A percentile compares a stretch with the other conserved stretches of the same genome.
Evolutionary conservation across 305 asterid genomes (phyloP).

Genomic region (Fraxinus paxiana): DNA sequence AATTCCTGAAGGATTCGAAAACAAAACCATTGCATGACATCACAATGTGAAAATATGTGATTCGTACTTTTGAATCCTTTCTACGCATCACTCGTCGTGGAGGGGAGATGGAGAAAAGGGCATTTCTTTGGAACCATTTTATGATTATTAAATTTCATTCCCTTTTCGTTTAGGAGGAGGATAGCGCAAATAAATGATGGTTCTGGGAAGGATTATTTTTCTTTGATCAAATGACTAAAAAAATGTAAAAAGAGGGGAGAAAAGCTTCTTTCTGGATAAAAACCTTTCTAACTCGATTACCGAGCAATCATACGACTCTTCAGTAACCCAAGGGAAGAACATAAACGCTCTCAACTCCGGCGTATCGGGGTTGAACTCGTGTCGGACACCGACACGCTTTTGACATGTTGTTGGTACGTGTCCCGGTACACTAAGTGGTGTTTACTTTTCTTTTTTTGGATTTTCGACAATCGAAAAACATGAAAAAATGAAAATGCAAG

Average conservation of each 20-base stretch:
- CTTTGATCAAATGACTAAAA: too few relatives aligned
- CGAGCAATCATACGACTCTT: too few relatives aligned
- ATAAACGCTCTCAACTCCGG: background rate
- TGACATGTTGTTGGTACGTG: background rate
- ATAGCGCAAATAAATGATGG: too few relatives aligned
- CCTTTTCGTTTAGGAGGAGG: too few relatives aligned
- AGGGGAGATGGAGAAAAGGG: background rate
- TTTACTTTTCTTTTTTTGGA: background rate
- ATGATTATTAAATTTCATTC: background rate
- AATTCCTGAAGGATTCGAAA: background rate
- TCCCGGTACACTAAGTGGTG: background rate
- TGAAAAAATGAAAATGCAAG: background rate
- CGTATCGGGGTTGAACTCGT: background rate
- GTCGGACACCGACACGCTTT: too few relatives aligned
- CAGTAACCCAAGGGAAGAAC: background rate
- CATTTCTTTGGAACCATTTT: background rate
- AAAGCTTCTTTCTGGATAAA: too few relatives aligned
- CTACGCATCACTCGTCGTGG: background rate
- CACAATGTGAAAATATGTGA: background rate
- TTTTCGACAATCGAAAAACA: background rate
- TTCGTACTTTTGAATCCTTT: background rate
- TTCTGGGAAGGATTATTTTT: too few relatives aligned
- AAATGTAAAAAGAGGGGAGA: too few relatives aligned
- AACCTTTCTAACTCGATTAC: too few relatives aligned
- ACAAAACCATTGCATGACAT: background rate